Conservation (phyloP, 2,329 filamentous ascomycete species). For the Trichoderma pleuroti region DNA sequence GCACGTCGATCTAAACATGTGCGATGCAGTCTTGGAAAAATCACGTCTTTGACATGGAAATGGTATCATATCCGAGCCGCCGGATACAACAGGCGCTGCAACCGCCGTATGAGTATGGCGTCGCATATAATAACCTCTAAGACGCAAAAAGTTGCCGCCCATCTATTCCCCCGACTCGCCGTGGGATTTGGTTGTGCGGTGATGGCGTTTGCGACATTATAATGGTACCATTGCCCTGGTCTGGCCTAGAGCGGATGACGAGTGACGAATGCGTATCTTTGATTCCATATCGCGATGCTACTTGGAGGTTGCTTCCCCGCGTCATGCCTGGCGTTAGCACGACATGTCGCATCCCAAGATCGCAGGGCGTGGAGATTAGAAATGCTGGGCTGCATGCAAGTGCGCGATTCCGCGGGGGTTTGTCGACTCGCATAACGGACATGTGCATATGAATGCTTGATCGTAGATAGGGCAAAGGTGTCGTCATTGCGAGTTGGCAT, state of each 20-base stretch:
- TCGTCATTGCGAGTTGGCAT: slow-evolving; percentile 13
- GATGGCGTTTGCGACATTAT: slow-evolving; percentile 16
- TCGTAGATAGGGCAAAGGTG: neutral
- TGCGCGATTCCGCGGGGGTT: neutral
- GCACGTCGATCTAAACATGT: neutral
- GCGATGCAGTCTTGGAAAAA: neutral
- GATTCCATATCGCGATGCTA: neutral
- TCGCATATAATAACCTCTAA: neutral
- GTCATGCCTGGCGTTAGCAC: neutral
- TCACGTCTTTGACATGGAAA: slow-evolving; percentile 13
- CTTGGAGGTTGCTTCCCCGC: neutral
- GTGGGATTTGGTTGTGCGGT: neutral
- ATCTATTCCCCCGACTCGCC: neutral
- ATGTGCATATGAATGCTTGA: neutral
- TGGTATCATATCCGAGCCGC: slow-evolving; percentile 15
- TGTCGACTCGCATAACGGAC: neutral
- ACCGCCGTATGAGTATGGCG: neutral
- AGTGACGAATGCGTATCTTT: neutral
- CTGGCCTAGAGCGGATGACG: neutral
- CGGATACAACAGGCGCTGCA: neutral
- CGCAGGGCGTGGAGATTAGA: neutral
- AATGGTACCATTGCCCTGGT: slow-evolving; percentile 18
- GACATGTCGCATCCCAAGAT: neutral
- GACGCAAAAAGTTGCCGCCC: neutral
- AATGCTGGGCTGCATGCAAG: neutral